Conservation (phyloP, 1,139 yeast species). For the Yarrowia galli region DNA sequence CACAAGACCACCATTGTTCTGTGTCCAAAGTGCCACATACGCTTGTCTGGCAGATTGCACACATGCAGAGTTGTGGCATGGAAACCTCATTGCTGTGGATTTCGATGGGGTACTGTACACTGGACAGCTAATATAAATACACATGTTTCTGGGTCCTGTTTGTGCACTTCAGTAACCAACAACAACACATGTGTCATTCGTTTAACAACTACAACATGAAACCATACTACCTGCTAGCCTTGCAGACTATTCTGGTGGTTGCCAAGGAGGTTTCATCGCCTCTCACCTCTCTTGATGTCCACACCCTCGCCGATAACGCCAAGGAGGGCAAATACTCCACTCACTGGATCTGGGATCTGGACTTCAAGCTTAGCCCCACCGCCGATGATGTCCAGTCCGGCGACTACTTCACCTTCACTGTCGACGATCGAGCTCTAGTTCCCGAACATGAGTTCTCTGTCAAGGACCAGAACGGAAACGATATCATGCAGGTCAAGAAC, state of each 20-base stretch:
- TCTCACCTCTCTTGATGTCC: conserved; percentile 11
- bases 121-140: not conserved
- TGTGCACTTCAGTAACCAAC: not conserved
- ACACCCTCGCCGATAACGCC: not conserved
- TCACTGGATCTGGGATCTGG: conserved; percentile 10
- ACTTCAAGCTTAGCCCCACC: not conserved
- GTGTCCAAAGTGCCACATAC: not conserved
- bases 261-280: conserved; percentile 34
- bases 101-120: too few relatives aligned
- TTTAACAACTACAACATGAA: conserved; percentile 6
- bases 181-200: too few relatives aligned
- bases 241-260: conserved; percentile 1
- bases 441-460: not conserved
- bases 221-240: not conserved
- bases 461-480: not conserved
- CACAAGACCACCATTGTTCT: not conserved
- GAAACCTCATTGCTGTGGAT: not conserved
- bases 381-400: conserved; percentile 6
- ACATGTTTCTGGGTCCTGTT: not conserved
- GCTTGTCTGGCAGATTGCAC: not conserved
- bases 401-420: conserved; percentile 23
- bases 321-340: not conserved
- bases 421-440: not conserved
- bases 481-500: not conserved
- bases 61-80: conserved; percentile 3